These are phyloP conservation scores for Candida verbasci DNA, from an alignment of 805 yeast genomes.

Conservation along the genomic window DNA sequence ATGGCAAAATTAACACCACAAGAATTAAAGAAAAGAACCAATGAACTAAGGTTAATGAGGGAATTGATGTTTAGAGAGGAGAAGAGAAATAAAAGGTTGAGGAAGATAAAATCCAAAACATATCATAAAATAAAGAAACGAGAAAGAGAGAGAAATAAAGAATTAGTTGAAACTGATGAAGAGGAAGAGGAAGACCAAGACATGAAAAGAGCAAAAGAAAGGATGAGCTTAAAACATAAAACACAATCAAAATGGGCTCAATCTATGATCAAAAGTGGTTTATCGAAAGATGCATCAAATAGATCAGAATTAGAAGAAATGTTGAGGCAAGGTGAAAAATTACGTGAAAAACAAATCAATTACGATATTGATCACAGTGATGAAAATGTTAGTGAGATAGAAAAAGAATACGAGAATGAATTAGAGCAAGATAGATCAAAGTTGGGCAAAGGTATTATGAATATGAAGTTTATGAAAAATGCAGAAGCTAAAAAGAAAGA, in stretches of 20 bases:
- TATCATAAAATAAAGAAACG: slow-evolving; percentile 83
- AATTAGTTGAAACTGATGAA: slow-evolving; percentile 50
- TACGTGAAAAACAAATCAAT: slow-evolving; percentile 71
- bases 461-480: slow-evolving; percentile 92
- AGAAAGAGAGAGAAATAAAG: slow-evolving; percentile 68
- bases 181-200: slow-evolving; percentile 59
- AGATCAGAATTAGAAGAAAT: slow-evolving; percentile 92
- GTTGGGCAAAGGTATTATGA: slow-evolving; percentile 84
- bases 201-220: slow-evolving; percentile 76
- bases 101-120: slow-evolving; percentile 90
- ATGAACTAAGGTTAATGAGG: slow-evolving; percentile 85
- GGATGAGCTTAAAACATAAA: slow-evolving; percentile 90
- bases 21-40: slow-evolving; percentile 71
- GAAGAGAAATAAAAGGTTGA: slow-evolving; percentile 81
- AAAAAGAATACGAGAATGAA: slow-evolving; percentile 32
- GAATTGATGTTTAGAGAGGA: slow-evolving; percentile 97
- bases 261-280: slow-evolving; percentile 82
- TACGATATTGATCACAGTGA: slow-evolving; percentile 53
- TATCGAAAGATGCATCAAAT: slow-evolving; percentile 79
- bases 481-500: slow-evolving; percentile 71
- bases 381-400: slow-evolving; percentile 46
- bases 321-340: slow-evolving; percentile 80
- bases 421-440: slow-evolving; percentile 31
- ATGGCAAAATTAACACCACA: slow-evolving; percentile 76
- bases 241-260: slow-evolving; percentile 88